Conservation (phyloP, 2,329 filamentous ascomycete genomes). For the Colletotrichum caudatum region DNA sequence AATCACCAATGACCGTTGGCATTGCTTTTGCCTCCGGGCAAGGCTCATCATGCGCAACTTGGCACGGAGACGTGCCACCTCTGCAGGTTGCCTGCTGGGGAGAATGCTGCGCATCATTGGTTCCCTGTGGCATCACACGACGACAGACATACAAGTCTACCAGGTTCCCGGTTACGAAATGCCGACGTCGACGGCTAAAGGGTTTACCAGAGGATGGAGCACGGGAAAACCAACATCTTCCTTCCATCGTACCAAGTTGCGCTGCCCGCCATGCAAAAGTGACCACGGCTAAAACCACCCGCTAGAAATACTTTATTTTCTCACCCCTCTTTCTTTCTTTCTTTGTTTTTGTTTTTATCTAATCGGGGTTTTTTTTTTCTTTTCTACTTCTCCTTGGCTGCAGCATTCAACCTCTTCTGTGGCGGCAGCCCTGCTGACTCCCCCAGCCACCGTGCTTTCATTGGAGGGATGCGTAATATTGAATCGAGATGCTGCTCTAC, state of each 20-base stretch:
- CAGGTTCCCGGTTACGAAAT: too few species aligned
- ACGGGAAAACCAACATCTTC: not conserved
- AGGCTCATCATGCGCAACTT: not conserved
- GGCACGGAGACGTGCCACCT: not conserved
- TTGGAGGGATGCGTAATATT: not conserved
- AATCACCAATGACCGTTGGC: not conserved
- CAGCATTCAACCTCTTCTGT: too few species aligned
- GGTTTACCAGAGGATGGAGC: not conserved
- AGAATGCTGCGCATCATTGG: not conserved
- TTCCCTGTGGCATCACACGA: not conserved
- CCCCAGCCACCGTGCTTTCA: too few species aligned
- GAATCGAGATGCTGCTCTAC: not conserved
- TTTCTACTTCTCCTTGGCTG: too few species aligned
- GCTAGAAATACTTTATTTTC: too few species aligned
- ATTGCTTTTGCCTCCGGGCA: too few species aligned
- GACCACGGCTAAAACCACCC: too few species aligned
- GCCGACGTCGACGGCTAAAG: not conserved
- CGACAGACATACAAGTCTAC: not conserved
- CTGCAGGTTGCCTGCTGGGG: too few species aligned
- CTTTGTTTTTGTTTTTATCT: too few species aligned
- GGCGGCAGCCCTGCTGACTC: too few species aligned
- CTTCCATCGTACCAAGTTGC: not conserved
- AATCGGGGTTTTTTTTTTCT: too few species aligned
- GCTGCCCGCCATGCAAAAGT: not conserved
- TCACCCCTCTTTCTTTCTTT: too few species aligned